These are phyloP conservation scores for Ophiosphaerella korrae DNA, from an alignment of 2,329 filamentous ascomycete species.

Conservation along the genomic window DNA sequence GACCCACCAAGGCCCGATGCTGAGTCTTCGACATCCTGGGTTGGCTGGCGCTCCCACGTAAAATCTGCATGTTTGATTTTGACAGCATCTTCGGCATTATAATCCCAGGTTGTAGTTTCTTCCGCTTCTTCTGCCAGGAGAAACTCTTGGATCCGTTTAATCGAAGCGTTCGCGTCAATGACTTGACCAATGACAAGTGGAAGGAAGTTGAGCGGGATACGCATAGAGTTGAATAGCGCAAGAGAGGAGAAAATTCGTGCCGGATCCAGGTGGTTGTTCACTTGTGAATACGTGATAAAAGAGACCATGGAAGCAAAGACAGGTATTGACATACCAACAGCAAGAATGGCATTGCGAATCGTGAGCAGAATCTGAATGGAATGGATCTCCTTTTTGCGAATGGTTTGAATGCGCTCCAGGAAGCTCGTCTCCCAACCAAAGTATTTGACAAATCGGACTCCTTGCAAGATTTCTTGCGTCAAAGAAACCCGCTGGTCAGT, in stretches of 20 bases:
- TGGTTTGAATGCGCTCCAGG: conserved; percentile 72
- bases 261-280: conserved; percentile 70
- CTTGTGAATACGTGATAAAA: conserved; percentile 78
- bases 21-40: conserved; percentile 46
- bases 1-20: conserved; percentile 36
- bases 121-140: conserved; percentile 82
- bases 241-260: conserved; percentile 90
- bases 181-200: conserved; percentile 87
- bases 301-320: conserved; percentile 95
- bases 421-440: conserved; percentile 96
- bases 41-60: conserved; percentile 80
- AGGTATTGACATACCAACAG: conserved; percentile 82
- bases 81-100: conserved; percentile 62
- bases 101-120: conserved; percentile 68
- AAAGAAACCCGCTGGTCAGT: conserved; percentile 91
- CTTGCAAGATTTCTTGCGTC: conserved; percentile 89
- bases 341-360: conserved; percentile 84
- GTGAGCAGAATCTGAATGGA: conserved; percentile 84
- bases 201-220: conserved; percentile 86
- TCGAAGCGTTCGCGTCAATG: conserved; percentile 84
- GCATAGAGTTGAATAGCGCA: conserved; percentile 88
- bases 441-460: conserved; percentile 93
- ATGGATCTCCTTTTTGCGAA: conserved; percentile 76
- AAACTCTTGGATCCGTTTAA: conserved; percentile 87
- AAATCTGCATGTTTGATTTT: conserved; percentile 76